Conservation (phyloP, 2,329 filamentous ascomycete species). For the Trichophyton rubrum region DNA sequence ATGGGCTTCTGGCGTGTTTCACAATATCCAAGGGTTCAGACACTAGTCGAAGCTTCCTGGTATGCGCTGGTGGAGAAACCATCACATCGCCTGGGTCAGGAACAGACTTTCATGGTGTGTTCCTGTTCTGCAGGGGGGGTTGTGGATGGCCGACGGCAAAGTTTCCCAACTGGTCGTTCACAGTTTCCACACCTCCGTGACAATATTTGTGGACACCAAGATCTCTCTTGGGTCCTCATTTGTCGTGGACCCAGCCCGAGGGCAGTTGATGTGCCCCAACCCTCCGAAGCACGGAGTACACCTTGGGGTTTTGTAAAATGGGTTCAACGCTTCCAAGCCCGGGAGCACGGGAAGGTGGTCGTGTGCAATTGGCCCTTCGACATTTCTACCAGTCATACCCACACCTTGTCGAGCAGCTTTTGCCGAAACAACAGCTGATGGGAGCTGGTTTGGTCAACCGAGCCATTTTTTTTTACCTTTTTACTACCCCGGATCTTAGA, state of each 20-base stretch:
- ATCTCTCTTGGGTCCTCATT: not conserved
- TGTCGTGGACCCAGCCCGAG: not conserved
- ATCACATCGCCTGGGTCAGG: conserved; percentile 5
- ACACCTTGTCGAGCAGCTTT: not conserved
- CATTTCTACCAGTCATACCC: too few species aligned
- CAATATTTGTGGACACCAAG: not conserved
- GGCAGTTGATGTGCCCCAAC: not conserved
- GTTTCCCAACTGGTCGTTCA: not conserved
- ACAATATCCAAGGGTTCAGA: not conserved
- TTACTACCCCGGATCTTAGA: not conserved
- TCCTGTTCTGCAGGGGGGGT: not conserved
- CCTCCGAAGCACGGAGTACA: not conserved
- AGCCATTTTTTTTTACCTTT: not conserved
- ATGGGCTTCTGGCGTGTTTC: conserved; percentile 2
- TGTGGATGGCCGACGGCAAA: not conserved
- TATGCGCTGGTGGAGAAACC: not conserved
- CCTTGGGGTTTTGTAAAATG: not conserved
- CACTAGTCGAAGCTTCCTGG: conserved; percentile 1
- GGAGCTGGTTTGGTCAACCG: not conserved
- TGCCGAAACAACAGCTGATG: not conserved
- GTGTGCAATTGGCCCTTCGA: not conserved
- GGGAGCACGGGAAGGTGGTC: not conserved
- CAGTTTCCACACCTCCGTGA: not conserved
- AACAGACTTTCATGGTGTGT: conserved; percentile 1
- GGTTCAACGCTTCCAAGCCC: not conserved